Evolutionary conservation across 2,329 filamentous ascomycete species (phyloP), one percentile per base, ranked within the genome.

Genomic region (Dryadomyces sulphureus): DNA sequence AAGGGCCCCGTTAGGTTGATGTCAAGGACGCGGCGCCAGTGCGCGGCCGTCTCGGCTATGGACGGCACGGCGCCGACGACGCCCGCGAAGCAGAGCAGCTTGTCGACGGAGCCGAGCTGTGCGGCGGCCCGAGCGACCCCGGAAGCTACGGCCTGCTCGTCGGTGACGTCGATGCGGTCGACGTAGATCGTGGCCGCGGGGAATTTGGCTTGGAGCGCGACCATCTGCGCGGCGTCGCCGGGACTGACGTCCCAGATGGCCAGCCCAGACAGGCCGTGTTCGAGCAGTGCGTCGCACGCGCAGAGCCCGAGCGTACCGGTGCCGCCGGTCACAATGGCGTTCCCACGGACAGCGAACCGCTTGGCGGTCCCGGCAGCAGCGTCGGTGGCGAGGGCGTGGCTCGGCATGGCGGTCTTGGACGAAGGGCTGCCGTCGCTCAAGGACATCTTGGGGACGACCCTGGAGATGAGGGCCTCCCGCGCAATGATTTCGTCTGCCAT

Each of bases 1-100:
- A 85, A 89, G 0, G 71, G 66, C 0, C 83, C 84, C 0, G 79
- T 83, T 1, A 79, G 74, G 56, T 89, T 89, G 56, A 88, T 72
- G 47, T 85, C 81, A 19, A 87, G 55, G 0, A 81, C 72, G 24
- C 69, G 69, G 7, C 76, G 69, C 71, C 77, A 88, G 52, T 81
- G 67, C 2, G 66, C 63, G 0, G 70, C 60, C 0, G 67, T 61
- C 64, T 79, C 76, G 2, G 80, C 73, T 1, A n/a, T n/a, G n/a
- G 81, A 74, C 49, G 76, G 71, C 0, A 69, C 65, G 52, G 74
- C 81, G 34, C 68, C 70, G 0, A 85, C 82, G 0, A 87, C 70
- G 5, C 83, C 82, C 0, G 80, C 82, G 54, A 84, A 83, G 53
- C 74, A 79, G 52, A 75, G 68, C 2, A 82, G 61, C 38, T 73